phyloP scores from a whole-genome alignment of 2,329 filamentous ascomycete species.

The Acrodontium crateriforme region DNA sequence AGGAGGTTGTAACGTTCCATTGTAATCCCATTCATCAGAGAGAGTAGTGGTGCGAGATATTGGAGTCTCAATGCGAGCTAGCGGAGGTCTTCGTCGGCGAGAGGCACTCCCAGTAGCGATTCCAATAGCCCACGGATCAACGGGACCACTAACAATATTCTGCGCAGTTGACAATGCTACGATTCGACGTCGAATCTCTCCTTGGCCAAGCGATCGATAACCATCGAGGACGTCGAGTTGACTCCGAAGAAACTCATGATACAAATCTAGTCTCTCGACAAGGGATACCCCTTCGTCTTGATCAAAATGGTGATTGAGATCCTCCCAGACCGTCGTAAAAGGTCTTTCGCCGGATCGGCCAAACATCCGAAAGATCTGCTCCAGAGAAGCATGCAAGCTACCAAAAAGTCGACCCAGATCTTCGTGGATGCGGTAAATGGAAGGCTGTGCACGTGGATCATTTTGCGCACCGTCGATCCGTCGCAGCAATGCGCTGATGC shows the following conservation, averaged over 20 bases:
- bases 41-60: conserved; percentile 7
- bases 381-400: conserved; percentile 25
- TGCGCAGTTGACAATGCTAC: too few species aligned
- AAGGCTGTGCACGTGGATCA: conserved; percentile 25
- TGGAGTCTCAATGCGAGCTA: conserved; percentile 7
- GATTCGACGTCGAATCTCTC: conserved; percentile 1
- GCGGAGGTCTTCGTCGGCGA: too few species aligned
- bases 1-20: conserved; percentile 17
- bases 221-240: conserved; percentile 11
- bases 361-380: conserved; percentile 35
- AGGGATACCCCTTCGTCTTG: conserved; percentile 34
- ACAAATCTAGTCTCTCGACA: conserved; percentile 34
- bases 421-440: conserved; percentile 26
- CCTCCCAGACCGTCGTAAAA: conserved; percentile 38
- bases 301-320: conserved; percentile 33
- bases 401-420: conserved; percentile 36
- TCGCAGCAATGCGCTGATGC: conserved; percentile 38
- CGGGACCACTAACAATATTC: too few species aligned
- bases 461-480: conserved; percentile 32
- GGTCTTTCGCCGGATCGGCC: conserved; percentile 25
- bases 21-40: conserved; percentile 6
- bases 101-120: too few species aligned
- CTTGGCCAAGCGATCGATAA: background rate
- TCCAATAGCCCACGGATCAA: too few species aligned
- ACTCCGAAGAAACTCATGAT: conserved; percentile 35